Conservation (phyloP, 225 moss, liverwort and hornwort species). For the Polytrichum commune region DNA sequence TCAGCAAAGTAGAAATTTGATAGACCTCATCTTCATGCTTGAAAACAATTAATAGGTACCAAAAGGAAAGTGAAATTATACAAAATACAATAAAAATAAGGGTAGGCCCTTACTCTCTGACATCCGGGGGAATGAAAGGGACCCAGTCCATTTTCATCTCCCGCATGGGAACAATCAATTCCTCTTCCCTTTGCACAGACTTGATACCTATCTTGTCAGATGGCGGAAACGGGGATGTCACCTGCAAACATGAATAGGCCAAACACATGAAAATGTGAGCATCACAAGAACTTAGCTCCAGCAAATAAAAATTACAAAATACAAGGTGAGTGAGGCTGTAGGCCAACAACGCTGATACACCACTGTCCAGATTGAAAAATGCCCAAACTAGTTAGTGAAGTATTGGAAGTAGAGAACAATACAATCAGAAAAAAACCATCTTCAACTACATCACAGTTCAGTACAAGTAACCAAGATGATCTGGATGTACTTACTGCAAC, state of each 20-base stretch:
- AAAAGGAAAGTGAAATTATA: too few species aligned
- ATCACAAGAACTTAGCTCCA: too few species aligned
- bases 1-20: too few species aligned
- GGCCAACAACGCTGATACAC: too few species aligned
- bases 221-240: slow-evolving; percentile 84
- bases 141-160: slow-evolving; percentile 99
- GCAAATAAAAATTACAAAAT: too few species aligned
- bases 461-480: not conserved
- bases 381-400: not conserved
- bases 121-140: slow-evolving; percentile 76
- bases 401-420: not conserved
- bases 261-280: not conserved
- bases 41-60: not conserved
- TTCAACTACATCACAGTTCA: not conserved
- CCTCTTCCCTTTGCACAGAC: slow-evolving; percentile 90
- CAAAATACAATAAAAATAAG: not conserved
- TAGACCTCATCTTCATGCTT: not conserved
- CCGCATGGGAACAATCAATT: slow-evolving; percentile 90
- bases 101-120: slow-evolving; percentile 49
- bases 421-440: too few species aligned
- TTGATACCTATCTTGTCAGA: slow-evolving; percentile 96
- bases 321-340: too few species aligned
- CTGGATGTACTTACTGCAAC: slow-evolving; percentile 50
- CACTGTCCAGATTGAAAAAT: too few species aligned
- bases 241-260: slow-evolving; percentile 17